Conservation (phyloP, 192 early-diverging fungal species). For the Coemansia aciculifera region DNA sequence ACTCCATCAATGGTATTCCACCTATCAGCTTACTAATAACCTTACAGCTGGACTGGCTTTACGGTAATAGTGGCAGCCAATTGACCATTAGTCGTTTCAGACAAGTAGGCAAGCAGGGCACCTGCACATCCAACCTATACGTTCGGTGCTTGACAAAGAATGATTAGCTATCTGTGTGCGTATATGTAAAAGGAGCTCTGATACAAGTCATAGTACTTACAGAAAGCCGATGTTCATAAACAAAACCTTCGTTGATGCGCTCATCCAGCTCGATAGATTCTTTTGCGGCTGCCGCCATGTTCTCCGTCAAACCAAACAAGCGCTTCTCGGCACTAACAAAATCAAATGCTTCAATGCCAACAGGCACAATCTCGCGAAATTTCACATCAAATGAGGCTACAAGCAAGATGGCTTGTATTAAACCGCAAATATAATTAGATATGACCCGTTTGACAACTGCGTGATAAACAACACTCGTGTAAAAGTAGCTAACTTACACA, state of each 20-base stretch:
- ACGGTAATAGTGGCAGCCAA: neutral
- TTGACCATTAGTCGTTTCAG: neutral
- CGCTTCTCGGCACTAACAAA: neutral
- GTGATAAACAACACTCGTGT: neutral
- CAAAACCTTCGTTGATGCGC: neutral
- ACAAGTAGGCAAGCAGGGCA: slow-evolving; percentile 32
- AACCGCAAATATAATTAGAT: neutral
- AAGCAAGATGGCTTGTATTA: neutral
- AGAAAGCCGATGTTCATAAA: neutral
- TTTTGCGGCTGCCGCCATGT: neutral
- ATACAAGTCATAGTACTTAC: neutral
- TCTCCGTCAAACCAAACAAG: neutral
- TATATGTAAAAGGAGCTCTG: neutral
- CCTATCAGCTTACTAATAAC: neutral
- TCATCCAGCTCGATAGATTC: neutral
- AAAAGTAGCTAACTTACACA: slow-evolving; percentile 11
- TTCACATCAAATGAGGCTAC: neutral
- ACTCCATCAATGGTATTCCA: neutral
- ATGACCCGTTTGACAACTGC: neutral
- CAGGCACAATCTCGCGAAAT: neutral
- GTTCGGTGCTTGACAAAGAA: neutral
- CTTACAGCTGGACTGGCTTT: slow-evolving; percentile 20
- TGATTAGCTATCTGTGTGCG: slow-evolving; percentile 9
- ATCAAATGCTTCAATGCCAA: neutral
- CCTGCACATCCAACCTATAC: slow-evolving; percentile 44